Base-by-base conservation (phyloP, 371 early-diverging fungal genomes). In the Lichtheimia hyalospora region DNA sequence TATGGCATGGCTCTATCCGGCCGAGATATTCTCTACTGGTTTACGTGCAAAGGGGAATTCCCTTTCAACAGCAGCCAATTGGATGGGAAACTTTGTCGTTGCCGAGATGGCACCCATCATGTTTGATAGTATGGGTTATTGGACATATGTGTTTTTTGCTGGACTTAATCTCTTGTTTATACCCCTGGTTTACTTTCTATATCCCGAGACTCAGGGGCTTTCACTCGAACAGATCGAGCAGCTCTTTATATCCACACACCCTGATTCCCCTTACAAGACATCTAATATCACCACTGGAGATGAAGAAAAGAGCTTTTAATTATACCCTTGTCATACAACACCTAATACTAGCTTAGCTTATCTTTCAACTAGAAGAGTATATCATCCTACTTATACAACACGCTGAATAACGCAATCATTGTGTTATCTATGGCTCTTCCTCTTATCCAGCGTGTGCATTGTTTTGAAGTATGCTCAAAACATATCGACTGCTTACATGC, bases 21-120 rank as follows among this genome's bases (percentile, higher is more conserved):
- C 85, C 46, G 88, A 87, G 57, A 83, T 86, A 70, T 85, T 74
- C 58, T 61, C 68, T 14, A 74, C 74, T 21, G 69, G 57, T 41
- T 50, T 74, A 13, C 75, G 75, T 64, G 71, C 71, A 34, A 74
- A 79, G 63, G 80, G 80, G 59, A 76, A 76, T 60, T 72, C 73
- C 1, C 70, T 79, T 57, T 72, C 82, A 25, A 90, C 88, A 34
- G 82, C 82, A 64, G 80, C 89, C 74, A 87, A 90, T 82, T 90
- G 87, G 87, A 66, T 74, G 62, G 76, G 73, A 62, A 86, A 84
- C 72, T 76, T 79, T 64, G 58, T 74, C 51, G 80, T 79, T 7
- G 74, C 80, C 16, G 61, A 63, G 63, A 69, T 79, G 63, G 71
- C 80, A n/a, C 80, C 76, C 13, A 71, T 76, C 15, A 54, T 73